Evolutionary conservation across 257 asterid species (phyloP).

Genomic region (Nicotiana knightiana): DNA sequence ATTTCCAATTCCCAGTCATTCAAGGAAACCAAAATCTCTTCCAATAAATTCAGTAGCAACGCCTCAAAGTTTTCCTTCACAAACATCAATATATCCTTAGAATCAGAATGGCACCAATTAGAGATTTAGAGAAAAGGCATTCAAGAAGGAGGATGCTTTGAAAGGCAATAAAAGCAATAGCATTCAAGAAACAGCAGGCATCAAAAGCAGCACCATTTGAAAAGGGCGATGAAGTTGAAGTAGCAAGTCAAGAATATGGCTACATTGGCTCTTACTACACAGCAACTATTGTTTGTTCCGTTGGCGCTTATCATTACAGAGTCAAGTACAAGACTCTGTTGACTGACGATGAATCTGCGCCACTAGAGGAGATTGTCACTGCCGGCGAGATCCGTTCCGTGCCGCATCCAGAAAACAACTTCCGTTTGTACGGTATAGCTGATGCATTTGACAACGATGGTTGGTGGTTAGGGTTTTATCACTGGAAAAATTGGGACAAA

Average conservation of each 20-base stretch:
- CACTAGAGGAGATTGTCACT: conserved; percentile 3
- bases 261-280: conserved; percentile 6
- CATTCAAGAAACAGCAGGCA: neutral
- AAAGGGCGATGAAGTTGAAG: conserved; percentile 10
- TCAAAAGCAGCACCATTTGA: neutral
- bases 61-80: neutral
- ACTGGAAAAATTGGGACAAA: neutral
- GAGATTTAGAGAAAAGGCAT: neutral
- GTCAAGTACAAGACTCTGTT: conserved; percentile 13
- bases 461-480: conserved; percentile 14
- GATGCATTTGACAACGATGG: conserved; percentile 18
- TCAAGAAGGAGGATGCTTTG: neutral
- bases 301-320: neutral
- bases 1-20: neutral
- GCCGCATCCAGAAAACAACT: neutral
- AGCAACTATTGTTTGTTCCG: neutral
- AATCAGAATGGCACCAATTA: neutral
- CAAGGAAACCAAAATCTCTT: neutral
- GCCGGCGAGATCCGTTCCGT: neutral
- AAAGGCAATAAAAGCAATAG: neutral
- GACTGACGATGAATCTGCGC: neutral
- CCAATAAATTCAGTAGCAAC: neutral
- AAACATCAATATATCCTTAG: neutral
- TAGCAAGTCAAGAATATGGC: conserved; percentile 11
- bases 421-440: neutral